These are phyloP conservation scores for Fusarium fujikuroi DNA, from an alignment of 2,329 filamentous ascomycete genomes.

Conservation along the genomic window DNA sequence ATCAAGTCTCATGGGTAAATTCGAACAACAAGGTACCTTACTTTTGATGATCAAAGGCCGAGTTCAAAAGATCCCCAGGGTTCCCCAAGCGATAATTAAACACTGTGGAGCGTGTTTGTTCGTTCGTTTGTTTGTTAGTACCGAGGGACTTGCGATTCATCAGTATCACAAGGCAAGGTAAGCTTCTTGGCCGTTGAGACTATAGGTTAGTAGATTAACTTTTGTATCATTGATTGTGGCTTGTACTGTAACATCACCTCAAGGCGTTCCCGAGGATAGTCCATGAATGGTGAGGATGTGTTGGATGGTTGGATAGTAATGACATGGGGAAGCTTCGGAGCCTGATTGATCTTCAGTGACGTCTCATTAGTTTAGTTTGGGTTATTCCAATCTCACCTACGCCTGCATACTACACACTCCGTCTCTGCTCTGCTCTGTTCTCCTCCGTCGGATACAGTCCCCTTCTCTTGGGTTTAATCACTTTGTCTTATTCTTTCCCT, in stretches of 20 bases:
- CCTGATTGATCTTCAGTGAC: slow-evolving; percentile 43
- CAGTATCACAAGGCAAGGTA: background rate
- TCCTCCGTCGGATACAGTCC: background rate
- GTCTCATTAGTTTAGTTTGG: slow-evolving; percentile 31
- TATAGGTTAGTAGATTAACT: background rate
- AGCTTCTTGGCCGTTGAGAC: background rate
- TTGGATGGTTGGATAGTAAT: background rate
- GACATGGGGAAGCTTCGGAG: slow-evolving; percentile 34
- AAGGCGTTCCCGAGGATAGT: slow-evolving; percentile 7
- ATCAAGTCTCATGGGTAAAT: slow-evolving; percentile 1
- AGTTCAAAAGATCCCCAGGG: slow-evolving; percentile 13
- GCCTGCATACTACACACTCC: background rate
- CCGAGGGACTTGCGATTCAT: background rate
- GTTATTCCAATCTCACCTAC: slow-evolving; percentile 9
- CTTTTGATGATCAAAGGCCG: background rate
- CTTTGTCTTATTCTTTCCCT: slow-evolving; percentile 11
- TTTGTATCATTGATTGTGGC: slow-evolving; percentile 27
- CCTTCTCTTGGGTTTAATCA: background rate
- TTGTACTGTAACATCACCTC: slow-evolving; percentile 11
- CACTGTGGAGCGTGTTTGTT: background rate
- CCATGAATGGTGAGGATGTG: background rate
- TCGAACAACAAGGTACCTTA: background rate
- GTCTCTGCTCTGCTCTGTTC: background rate
- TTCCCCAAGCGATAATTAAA: slow-evolving; percentile 16
- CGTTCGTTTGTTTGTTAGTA: background rate